phyloP scores from a whole-genome alignment of 768 basidiomycete species.

The Xerocomellus amylosporus region DNA sequence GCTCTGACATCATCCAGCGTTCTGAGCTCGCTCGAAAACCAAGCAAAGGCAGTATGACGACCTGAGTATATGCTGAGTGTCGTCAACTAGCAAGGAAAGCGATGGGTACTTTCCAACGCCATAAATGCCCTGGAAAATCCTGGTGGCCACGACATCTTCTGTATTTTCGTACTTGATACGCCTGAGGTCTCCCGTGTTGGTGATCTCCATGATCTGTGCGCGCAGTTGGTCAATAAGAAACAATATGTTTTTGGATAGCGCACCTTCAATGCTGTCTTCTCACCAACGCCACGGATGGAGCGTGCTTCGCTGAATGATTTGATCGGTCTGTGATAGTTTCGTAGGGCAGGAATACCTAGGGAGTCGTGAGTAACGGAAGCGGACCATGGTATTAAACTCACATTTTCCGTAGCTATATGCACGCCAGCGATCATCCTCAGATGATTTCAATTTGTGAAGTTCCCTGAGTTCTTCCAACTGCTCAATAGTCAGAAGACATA shows the following conservation, averaged over 20 bases:
- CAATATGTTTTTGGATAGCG: constrained; percentile 2
- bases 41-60: constrained; percentile 59
- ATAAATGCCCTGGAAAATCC: constrained; percentile 76
- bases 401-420: constrained; percentile 65
- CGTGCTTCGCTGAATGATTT: constrained; percentile 56
- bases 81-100: background rate
- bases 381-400: constrained; percentile 26
- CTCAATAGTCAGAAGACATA: background rate
- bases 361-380: constrained; percentile 5
- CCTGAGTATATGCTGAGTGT: constrained; percentile 39
- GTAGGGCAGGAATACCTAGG: constrained; percentile 58
- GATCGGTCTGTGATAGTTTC: constrained; percentile 57
- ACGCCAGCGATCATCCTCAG: constrained; percentile 66
- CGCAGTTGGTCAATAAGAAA: background rate
- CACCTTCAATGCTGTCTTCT: constrained; percentile 76
- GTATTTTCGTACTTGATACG: constrained; percentile 68
- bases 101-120: constrained; percentile 65
- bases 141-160: constrained; percentile 54
- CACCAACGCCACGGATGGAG: constrained; percentile 59
- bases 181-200: constrained; percentile 67
- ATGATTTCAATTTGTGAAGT: constrained; percentile 59
- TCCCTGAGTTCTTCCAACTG: constrained; percentile 66
- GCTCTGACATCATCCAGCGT: constrained; percentile 70
- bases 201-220: constrained; percentile 73
- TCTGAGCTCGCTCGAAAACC: constrained; percentile 75